Evolutionary conservation across 1,139 yeast species (phyloP).

Genomic region (Blastobotrys malaysiensis): DNA sequence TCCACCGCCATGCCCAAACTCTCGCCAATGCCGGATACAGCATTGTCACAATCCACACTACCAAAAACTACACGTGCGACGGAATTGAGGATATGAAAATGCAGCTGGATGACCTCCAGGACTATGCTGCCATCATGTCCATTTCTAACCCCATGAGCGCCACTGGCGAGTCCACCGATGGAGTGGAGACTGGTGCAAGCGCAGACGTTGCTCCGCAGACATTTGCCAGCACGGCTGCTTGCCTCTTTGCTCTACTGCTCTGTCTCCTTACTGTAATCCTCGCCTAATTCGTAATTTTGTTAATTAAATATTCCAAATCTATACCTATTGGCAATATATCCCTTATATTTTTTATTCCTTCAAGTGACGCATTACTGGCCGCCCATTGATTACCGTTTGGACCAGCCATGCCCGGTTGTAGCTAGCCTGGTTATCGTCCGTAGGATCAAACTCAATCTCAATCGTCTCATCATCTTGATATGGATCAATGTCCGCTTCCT

Average conservation of each 20-base stretch:
- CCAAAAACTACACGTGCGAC: background rate
- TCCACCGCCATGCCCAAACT: background rate
- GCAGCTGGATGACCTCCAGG: background rate
- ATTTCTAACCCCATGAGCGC: background rate
- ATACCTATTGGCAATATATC: no score
- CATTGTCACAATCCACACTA: background rate
- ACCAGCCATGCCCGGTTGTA: background rate
- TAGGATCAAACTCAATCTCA: constrained; percentile 7
- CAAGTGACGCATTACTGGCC: background rate
- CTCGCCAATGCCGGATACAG: background rate
- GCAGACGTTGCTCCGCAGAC: background rate
- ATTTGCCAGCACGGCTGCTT: background rate
- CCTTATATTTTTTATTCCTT: background rate
- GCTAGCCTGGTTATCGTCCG: background rate
- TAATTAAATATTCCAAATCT: no score
- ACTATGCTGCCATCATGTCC: background rate
- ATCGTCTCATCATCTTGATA: constrained; percentile 9
- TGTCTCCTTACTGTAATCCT: background rate
- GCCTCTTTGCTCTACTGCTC: background rate
- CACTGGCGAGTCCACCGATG: background rate
- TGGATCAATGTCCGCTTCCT: background rate
- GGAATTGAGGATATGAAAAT: background rate
- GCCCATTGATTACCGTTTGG: background rate
- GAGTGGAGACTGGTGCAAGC: background rate
- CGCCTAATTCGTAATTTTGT: background rate